Percentiles rank a stretch among this genome's conserved stretches.
Evolutionary conservation across 768 basidiomycete genomes (phyloP).

Genomic region (Coprinopsis sp.): DNA sequence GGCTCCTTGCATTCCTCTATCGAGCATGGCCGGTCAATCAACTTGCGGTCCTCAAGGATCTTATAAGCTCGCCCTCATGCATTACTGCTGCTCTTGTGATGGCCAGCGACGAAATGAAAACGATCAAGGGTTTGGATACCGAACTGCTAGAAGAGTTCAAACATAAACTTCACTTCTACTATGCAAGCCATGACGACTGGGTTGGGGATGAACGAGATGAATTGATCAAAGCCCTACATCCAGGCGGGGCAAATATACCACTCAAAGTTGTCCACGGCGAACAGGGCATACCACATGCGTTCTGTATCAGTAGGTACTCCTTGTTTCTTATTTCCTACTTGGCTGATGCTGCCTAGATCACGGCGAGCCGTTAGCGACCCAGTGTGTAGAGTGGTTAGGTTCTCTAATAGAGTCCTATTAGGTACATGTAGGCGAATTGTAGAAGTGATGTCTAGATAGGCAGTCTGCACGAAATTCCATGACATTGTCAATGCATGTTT

Average conservation of each 20-base stretch:
- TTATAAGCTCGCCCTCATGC: slow-evolving; percentile 47
- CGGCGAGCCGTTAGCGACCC: slow-evolving; percentile 41
- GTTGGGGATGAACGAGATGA: slow-evolving; percentile 51
- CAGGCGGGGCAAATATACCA: slow-evolving; percentile 19
- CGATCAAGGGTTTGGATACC: slow-evolving; percentile 50
- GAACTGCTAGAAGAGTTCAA: slow-evolving; percentile 36
- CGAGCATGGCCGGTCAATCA: slow-evolving; percentile 47
- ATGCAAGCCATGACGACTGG: slow-evolving; percentile 64
- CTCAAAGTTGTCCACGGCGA: slow-evolving; percentile 40
- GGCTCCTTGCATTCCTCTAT: slow-evolving; percentile 40
- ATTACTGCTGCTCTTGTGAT: slow-evolving; percentile 54
- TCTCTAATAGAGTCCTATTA: neutral
- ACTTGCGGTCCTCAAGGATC: slow-evolving; percentile 38
- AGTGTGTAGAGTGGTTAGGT: slow-evolving; percentile 44
- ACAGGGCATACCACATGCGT: slow-evolving; percentile 59
- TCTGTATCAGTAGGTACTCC: slow-evolving; percentile 59
- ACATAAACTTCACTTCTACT: slow-evolving; percentile 45
- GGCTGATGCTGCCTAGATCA: slow-evolving; percentile 39
- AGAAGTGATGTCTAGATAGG: too few relatives aligned
- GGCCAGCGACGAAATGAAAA: slow-evolving; percentile 66
- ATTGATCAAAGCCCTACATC: slow-evolving; percentile 38
- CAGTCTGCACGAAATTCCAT: too few relatives aligned
- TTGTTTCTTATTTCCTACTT: neutral
- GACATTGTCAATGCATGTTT: too few relatives aligned
- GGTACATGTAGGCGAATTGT: neutral